phyloP scores from a whole-genome alignment of 768 basidiomycete genomes.

The Rhodotorula sphaerocarpa region DNA sequence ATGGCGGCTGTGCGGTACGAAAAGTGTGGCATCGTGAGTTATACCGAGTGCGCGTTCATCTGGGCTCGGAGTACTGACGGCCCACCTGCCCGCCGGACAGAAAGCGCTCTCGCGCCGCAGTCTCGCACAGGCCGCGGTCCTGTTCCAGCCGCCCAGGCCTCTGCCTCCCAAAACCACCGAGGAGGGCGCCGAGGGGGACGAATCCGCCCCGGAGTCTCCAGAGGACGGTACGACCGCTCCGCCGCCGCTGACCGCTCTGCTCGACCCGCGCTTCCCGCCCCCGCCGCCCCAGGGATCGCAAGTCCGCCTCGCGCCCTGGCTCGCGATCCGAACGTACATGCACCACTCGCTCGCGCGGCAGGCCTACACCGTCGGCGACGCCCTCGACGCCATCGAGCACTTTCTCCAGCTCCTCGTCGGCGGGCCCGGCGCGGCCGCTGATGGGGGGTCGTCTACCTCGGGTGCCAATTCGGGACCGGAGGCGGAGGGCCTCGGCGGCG shows the following conservation, averaged over 20 bases:
- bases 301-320: constrained; percentile 37
- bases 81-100: constrained; percentile 30
- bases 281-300: neutral
- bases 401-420: constrained; percentile 63
- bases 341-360: constrained; percentile 57
- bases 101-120: constrained; percentile 46
- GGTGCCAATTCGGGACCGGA: constrained; percentile 4
- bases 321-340: constrained; percentile 42
- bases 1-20: constrained; percentile 46
- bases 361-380: constrained; percentile 81
- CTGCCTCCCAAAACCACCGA: no score
- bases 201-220: neutral
- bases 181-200: no score
- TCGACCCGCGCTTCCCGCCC: neutral
- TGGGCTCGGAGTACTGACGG: neutral
- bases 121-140: constrained; percentile 42
- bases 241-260: neutral
- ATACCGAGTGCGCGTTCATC: neutral
- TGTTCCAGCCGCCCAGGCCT: constrained; percentile 32
- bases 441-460: constrained; percentile 30
- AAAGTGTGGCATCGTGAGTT: constrained; percentile 45
- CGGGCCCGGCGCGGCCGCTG: constrained; percentile 1
- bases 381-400: constrained; percentile 62
- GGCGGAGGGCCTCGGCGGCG: neutral
- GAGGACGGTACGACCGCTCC: neutral